Evolutionary conservation across 192 early-diverging fungal genomes (phyloP), one percentile per base, ranked within the genome.

Genomic region (Allomyces arbusculus): DNA sequence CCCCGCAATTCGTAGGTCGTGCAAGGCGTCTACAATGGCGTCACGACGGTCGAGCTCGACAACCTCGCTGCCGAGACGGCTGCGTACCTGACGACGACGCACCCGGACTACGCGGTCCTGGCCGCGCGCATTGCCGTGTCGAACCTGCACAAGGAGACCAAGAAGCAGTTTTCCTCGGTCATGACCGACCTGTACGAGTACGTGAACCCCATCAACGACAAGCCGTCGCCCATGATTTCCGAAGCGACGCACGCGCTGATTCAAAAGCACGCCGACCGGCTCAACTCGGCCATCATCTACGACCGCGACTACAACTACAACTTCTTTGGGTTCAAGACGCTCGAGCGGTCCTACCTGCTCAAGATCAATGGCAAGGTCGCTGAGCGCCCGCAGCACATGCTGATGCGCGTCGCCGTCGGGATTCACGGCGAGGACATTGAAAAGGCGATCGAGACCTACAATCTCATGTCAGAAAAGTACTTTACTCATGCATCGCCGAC

Each of bases 261-360:
- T 61, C 74, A 80, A 72, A 77, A 78, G 33, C 72, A 99, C 74
- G 82, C 82, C 5, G 94, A 92, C 24, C 74, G 77, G 58, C 80
- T 99, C 67, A 87, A 99, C 81, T 87, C 91, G n/a, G 90, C 94
- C 61, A 86, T 99, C 65, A 93, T 92, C 71, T 99, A 96, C 73
- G 89, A 96, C 71, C 88, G 92, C 69, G 95, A 99, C 72, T 96
- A 91, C 74, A 88, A 84, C 70, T 99, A 96, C 82, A 93, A 93
- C 78, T 99, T 85, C 81, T 99, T 99, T 86, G 95, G 95, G 10
- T 96, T 96, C 87, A 99, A 99, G 80, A 99, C 94, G 12, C 83
- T 99, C 10, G 95, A 99, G 79, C 86, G 95, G 24, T 90, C 87
- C 45, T 99, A 99, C 70, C 82, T 99, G 24, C 78, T 99, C 66